phyloP scores from a whole-genome alignment of 148 eudicot genomes.

The Beta vulgaris region DNA sequence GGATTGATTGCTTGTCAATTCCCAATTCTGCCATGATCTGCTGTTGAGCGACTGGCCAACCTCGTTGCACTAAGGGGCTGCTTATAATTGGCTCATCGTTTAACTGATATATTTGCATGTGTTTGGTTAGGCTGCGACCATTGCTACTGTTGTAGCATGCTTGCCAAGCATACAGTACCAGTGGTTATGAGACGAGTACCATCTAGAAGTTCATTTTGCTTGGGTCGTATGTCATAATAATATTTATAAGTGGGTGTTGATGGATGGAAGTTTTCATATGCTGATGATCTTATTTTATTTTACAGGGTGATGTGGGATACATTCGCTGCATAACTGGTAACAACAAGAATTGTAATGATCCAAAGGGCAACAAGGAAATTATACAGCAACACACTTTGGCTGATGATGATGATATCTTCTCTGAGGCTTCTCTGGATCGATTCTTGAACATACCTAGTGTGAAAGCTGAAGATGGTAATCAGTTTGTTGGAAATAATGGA shows the following conservation, averaged over 20 bases:
- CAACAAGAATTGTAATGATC: conserved; percentile 1
- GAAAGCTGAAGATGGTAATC: conserved; percentile 21
- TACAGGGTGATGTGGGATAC: conserved; percentile 35
- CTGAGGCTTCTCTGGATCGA: conserved; percentile 37
- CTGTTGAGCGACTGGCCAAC: not conserved
- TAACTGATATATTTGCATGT: not conserved
- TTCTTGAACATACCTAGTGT: conserved; percentile 24
- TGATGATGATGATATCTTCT: conserved; percentile 32
- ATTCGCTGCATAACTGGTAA: conserved; percentile 11
- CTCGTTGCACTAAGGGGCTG: not conserved
- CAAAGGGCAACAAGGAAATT: conserved; percentile 13
- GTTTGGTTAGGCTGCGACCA: conserved; percentile 1
- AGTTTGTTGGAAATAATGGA: conserved; percentile 32
- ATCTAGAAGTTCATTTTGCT: not conserved
- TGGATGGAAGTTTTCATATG: too few species aligned
- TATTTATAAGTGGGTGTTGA: not conserved
- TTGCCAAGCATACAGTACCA: not conserved
- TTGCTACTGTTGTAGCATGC: not conserved
- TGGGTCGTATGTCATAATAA: not conserved
- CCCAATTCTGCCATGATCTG: not conserved
- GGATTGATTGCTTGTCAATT: not conserved
- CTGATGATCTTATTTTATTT: conserved; percentile 27
- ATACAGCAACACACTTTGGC: not conserved
- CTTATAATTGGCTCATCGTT: too few species aligned
- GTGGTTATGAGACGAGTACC: not conserved